Evolutionary conservation across 192 early-diverging fungal species (phyloP), one percentile per base, ranked within the genome.

Genomic region (Coemansia asiatica): DNA sequence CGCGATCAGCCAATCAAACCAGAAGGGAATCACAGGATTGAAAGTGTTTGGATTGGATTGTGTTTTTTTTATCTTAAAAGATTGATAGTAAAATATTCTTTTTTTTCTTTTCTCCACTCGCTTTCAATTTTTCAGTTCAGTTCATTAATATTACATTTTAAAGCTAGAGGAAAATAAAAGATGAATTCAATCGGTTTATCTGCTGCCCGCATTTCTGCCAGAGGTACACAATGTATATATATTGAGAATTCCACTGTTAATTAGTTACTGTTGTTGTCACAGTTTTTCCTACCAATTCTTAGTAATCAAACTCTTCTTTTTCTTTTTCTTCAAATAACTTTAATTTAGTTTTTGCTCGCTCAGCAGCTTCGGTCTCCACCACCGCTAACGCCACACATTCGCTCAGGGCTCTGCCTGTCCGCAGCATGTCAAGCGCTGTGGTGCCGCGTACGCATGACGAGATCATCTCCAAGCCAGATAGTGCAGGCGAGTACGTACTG

Each of bases 401-500:
- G n/a, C 46, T 33, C 36, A 26, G 31, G 61, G 23, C 44, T 61
- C 40, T 57, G 8, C 23, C 40, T 50, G 55, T 28, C 12, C 74
- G 70, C 38, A 38, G 31, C 61, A 77, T 77, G 71, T 73, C 80
- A 12, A 76, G 59, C 22, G 67, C 71, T 1, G 80, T 82, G 47
- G 40, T 69, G 12, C 80, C 80, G 54, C 80, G 80, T 59, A 82
- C 80, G 29, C 71, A 82, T 23, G 74, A 76, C 57, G 64, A 82
- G 59, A 77, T 77, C 12, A 82, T 82, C 25, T 56, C 67, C 58
- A 82, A 82, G 63, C 80, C 80, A 15, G 69, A 77, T 56, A 77
- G 59, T 59, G 80, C 80, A 4, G 80, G 75, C 22, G 91, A 93
- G 74, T 91, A 87, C 66, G 93, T 94, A 15, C 77, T 96, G 16